Percentiles rank a stretch among this genome's conserved stretches.
phyloP scores from a whole-genome alignment of 176 grass and related monocot species.

The Oryza punctata region DNA sequence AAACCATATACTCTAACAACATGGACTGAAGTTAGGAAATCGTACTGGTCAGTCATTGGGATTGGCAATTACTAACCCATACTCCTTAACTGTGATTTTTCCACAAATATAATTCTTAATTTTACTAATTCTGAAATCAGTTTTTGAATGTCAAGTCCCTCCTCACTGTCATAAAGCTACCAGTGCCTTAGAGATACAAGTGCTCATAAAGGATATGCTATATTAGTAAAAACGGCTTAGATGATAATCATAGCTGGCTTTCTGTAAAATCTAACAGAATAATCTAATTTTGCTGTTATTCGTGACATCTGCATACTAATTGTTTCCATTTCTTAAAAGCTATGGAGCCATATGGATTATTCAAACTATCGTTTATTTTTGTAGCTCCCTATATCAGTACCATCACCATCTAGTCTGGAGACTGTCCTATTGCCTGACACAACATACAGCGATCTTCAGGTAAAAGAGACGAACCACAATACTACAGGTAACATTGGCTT shows the following conservation, averaged over 20 bases:
- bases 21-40: neutral
- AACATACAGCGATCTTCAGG: slow-evolving; percentile 64
- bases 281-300: slow-evolving; percentile 8
- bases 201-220: neutral
- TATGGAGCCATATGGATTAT: slow-evolving; percentile 29
- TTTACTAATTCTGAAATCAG: slow-evolving; percentile 3
- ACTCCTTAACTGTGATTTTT: slow-evolving; percentile 25
- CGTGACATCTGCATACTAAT: neutral
- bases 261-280: slow-evolving; percentile 19
- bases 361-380: slow-evolving; percentile 35
- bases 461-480: slow-evolving; percentile 54
- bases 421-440: slow-evolving; percentile 64
- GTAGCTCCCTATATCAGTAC: slow-evolving; percentile 68
- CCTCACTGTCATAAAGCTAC: neutral
- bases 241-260: slow-evolving; percentile 10
- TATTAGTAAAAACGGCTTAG: slow-evolving; percentile 25
- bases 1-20: neutral
- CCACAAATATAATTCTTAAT: neutral
- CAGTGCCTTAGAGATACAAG: slow-evolving; percentile 14
- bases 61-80: neutral
- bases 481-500: slow-evolving; percentile 51
- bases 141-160: neutral
- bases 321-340: neutral
- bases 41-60: neutral
- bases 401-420: slow-evolving; percentile 58